These are phyloP conservation scores for Scortechinia acanthostroma DNA, from an alignment of 2,329 filamentous ascomycete genomes.

Conservation along the genomic window DNA sequence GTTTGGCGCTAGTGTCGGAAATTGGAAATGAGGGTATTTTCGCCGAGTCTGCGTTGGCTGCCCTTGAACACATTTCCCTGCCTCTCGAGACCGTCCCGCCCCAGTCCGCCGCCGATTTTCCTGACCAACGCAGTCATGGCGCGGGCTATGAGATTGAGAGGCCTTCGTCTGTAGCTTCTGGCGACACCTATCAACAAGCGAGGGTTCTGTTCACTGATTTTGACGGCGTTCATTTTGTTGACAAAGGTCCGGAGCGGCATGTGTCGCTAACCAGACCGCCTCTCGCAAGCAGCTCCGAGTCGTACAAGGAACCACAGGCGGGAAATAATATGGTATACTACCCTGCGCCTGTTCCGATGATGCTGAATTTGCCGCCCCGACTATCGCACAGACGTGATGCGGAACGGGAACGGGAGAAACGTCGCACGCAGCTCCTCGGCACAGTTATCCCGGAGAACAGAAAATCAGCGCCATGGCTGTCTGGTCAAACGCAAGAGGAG, in stretches of 20 bases:
- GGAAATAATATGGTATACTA: not conserved
- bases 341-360: not conserved
- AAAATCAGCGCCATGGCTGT: not conserved
- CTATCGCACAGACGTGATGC: not conserved
- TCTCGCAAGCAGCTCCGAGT: slow-evolving; percentile 23
- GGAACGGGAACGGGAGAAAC: not conserved
- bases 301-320: slow-evolving; percentile 25
- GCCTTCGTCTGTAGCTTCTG: slow-evolving; percentile 27
- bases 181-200: slow-evolving; percentile 34
- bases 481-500: too few species aligned
- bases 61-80: too few species aligned
- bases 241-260: slow-evolving; percentile 14
- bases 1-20: slow-evolving; percentile 5
- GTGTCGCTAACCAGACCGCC: slow-evolving; percentile 26
- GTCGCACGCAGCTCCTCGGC: not conserved
- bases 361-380: not conserved
- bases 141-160: slow-evolving; percentile 13
- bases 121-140: not conserved
- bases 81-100: not conserved
- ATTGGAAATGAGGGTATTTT: slow-evolving; percentile 6
- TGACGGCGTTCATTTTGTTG: slow-evolving; percentile 35
- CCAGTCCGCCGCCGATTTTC: too few species aligned
- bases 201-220: slow-evolving; percentile 34
- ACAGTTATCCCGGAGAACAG: not conserved
- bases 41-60: too few species aligned